Evolutionary conservation across 2,329 filamentous ascomycete species (phyloP).

Genomic region (Penicillium sp.): DNA sequence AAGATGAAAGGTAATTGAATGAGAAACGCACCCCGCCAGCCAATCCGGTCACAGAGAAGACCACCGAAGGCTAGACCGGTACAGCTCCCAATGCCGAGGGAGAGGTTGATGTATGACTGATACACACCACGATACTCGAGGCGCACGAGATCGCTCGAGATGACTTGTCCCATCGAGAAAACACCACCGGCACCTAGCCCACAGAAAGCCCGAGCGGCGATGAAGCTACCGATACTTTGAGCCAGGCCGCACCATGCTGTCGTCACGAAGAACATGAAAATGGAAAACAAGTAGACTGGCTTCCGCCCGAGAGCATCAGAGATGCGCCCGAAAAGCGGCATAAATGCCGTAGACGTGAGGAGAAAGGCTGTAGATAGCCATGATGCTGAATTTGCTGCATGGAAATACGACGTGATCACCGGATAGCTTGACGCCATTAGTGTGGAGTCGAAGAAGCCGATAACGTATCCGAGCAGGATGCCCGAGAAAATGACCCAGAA

Average conservation of each 20-base stretch:
- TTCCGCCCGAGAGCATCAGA: constrained; percentile 75
- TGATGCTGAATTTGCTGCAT: constrained; percentile 74
- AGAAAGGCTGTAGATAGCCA: constrained; percentile 82
- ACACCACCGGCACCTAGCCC: constrained; percentile 74
- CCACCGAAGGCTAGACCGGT: constrained; percentile 44
- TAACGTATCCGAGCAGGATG: constrained; percentile 60
- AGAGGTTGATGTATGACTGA: constrained; percentile 46
- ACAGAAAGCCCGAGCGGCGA: constrained; percentile 69
- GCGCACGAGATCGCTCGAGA: constrained; percentile 68
- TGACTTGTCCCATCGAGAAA: constrained; percentile 66
- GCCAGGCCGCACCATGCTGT: constrained; percentile 73
- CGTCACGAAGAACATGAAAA: constrained; percentile 63
- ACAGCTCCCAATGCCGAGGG: constrained; percentile 40
- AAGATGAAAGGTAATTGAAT: constrained; percentile 55
- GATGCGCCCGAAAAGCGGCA: constrained; percentile 72
- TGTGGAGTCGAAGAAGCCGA: constrained; percentile 70
- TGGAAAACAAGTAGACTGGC: constrained; percentile 64
- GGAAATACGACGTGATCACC: constrained; percentile 78
- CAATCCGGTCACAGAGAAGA: constrained; percentile 42
- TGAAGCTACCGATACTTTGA: constrained; percentile 69
- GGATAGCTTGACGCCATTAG: constrained; percentile 82
- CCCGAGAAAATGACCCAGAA: constrained; percentile 67
- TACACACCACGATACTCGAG: constrained; percentile 61
- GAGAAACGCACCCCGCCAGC: constrained; percentile 48
- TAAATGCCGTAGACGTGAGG: constrained; percentile 73